A percentile compares a stretch with the other conserved stretches of the same genome.
phyloP scores from a whole-genome alignment of 2,329 filamentous ascomycete genomes.

The Colletotrichum trifolii region DNA sequence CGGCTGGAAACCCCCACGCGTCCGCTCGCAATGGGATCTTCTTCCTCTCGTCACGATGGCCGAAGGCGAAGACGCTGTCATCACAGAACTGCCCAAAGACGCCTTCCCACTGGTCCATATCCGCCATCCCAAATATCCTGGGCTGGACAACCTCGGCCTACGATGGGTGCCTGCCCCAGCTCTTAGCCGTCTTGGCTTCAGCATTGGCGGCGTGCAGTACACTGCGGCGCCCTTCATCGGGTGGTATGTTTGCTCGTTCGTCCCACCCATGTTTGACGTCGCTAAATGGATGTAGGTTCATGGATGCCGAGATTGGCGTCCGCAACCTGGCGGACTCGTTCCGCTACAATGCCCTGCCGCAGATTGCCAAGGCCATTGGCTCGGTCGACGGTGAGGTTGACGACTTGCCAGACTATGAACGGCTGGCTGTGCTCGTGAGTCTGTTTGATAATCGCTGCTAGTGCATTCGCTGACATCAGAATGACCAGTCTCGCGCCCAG shows the following conservation, averaged over 20 bases:
- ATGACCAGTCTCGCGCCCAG: constrained; percentile 30
- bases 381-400: constrained; percentile 30
- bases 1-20: constrained; percentile 31
- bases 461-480: constrained; percentile 3
- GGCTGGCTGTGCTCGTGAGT: constrained; percentile 32
- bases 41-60: constrained; percentile 32
- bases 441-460: not conserved
- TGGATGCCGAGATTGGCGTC: constrained; percentile 34
- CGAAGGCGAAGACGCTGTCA: constrained; percentile 32
- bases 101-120: constrained; percentile 33
- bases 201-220: constrained; percentile 34
- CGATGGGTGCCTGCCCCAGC: constrained; percentile 35
- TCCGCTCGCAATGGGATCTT: constrained; percentile 34
- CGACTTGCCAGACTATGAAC: constrained; percentile 32
- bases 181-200: constrained; percentile 35
- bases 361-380: constrained; percentile 30
- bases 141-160: constrained; percentile 30
- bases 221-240: constrained; percentile 32
- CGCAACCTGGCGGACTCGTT: constrained; percentile 32
- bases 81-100: constrained; percentile 31
- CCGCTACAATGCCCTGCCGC: constrained; percentile 33
- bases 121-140: constrained; percentile 33
- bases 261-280: not conserved
- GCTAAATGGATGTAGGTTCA: constrained; percentile 25
- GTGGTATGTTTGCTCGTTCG: constrained; percentile 3